Conservation (phyloP, 768 basidiomycete genomes). For the Amanita polypyramis region DNA sequence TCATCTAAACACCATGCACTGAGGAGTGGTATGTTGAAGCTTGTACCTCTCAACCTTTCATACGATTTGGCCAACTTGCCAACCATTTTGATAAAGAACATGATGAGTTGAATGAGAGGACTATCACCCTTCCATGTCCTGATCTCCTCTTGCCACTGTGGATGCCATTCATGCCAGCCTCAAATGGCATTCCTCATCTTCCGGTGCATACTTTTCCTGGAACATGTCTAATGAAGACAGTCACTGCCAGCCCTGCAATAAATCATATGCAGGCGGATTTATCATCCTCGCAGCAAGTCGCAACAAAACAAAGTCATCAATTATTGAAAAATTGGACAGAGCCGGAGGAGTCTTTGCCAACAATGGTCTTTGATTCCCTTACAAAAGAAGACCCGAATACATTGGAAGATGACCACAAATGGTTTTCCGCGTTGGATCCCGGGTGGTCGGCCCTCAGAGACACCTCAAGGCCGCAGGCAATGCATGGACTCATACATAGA, state of each 20-base stretch:
- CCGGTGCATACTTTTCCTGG: neutral
- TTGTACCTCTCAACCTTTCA: neutral
- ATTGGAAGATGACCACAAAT: neutral
- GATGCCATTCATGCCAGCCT: constrained; percentile 2
- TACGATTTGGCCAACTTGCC: neutral
- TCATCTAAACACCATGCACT: neutral
- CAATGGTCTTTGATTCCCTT: neutral
- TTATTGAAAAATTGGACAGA: neutral
- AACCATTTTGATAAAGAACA: constrained; percentile 4
- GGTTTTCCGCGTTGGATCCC: neutral
- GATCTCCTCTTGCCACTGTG: neutral
- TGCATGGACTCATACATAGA: neutral
- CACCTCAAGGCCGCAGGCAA: neutral
- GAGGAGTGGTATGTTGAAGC: neutral
- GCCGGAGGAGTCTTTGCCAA: neutral
- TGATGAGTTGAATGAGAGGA: neutral
- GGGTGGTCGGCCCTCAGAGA: neutral
- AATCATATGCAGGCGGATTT: neutral
- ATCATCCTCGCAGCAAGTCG: neutral
- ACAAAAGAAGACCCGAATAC: neutral
- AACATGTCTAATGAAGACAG: neutral
- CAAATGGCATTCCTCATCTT: constrained; percentile 1
- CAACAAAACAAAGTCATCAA: neutral
- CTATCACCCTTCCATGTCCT: neutral
- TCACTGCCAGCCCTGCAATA: neutral